Evolutionary conservation across 2,329 filamentous ascomycete genomes (phyloP).

Genomic region (Trichoderma sp.): DNA sequence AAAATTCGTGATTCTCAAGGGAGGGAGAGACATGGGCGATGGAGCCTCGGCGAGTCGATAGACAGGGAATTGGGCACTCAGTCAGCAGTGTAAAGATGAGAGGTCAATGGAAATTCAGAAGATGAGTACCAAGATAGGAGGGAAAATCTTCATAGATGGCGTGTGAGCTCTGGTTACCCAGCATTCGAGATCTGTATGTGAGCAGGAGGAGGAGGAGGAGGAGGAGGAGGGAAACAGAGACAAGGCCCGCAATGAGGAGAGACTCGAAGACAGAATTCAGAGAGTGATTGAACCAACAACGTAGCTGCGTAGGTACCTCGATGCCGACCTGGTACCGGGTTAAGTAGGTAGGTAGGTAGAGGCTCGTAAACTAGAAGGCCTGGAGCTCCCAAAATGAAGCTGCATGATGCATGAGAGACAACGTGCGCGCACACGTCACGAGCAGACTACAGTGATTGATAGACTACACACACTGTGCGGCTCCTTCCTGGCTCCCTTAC

Average conservation of each 20-base stretch:
- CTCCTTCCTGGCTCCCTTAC: background rate
- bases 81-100: background rate
- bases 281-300: background rate
- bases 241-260: too few relatives aligned
- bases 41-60: background rate
- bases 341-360: too few relatives aligned
- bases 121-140: too few relatives aligned
- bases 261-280: background rate
- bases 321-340: background rate
- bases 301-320: background rate
- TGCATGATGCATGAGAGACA: background rate
- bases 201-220: too few relatives aligned
- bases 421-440: background rate
- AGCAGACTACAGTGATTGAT: too few relatives aligned
- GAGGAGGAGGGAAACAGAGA: too few relatives aligned
- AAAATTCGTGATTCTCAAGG: background rate
- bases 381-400: background rate
- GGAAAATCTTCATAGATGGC: too few relatives aligned
- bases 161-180: too few relatives aligned
- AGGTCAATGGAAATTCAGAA: too few relatives aligned
- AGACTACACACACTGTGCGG: background rate
- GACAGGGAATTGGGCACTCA: background rate
- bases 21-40: background rate
- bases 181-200: background rate
- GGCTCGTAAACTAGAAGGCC: background rate